Evolutionary conservation across 768 basidiomycete species (phyloP), one percentile per base, ranked within the genome.

Genomic region (Kwoniella botswanensis): DNA sequence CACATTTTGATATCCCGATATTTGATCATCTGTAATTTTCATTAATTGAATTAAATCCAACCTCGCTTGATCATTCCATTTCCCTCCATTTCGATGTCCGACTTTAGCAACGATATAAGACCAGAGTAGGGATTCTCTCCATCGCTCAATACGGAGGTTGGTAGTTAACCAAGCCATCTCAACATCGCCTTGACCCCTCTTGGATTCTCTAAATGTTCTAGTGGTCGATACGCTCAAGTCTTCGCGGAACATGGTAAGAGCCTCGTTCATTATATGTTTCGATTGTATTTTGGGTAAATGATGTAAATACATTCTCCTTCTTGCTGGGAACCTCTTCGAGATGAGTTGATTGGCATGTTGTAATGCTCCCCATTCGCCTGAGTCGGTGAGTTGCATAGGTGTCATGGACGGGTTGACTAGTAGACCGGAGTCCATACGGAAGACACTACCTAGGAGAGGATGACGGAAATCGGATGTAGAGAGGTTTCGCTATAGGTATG

Each of bases 51-150:
- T 62, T 13, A 82, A 12, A 58, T 77, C 76, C 3, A 57, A 64
- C 42, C 74, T 61, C 1, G 79, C 76, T 0, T 59, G n/a, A 1
- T 68, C 58, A 58, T 62, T 74, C 82, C 79, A 82, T 3, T 67
- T 54, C 4, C 77, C 82, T 1, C 74, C 69, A 50, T 56, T 50
- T 55, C 50, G 17, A 12, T 76, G 73, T 4, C 79, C 75, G 3
- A 83, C 55, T 41, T 71, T 76, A 3, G 71, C 82, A 0, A 83
- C 80, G 1, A 69, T 74, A 74, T 76, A 83, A 43, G 62, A 72
- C 82, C 82, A 83, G 2, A 83, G 69, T 42, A 83, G 62, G 2
- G 81, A 79, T 68, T 83, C 82, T 60, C 82, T 63, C 81, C 81
- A 82, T 43, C 82, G 67, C 67, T 83, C 82, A 11, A 83, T 75